Conservation (phyloP, 2,329 filamentous ascomycete species). For the Dactylellina cionopaga region DNA sequence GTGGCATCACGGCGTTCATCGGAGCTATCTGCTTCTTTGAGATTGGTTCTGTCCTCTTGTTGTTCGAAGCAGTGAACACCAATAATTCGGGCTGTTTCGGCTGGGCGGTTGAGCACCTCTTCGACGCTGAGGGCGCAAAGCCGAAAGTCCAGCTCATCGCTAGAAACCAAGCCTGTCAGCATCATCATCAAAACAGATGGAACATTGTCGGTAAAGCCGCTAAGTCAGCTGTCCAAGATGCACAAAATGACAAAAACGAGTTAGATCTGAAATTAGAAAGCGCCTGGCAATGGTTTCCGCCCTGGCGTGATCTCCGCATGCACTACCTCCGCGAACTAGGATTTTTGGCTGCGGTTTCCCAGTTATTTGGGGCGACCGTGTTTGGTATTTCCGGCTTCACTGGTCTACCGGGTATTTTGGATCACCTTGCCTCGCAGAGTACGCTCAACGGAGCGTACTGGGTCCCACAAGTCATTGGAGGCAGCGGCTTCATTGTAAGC, state of each 20-base stretch:
- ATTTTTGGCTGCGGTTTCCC: slow-evolving; percentile 69
- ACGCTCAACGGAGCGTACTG: slow-evolving; percentile 70
- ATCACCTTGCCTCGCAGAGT: slow-evolving; percentile 64
- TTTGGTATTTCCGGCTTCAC: slow-evolving; percentile 74
- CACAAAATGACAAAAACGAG: background rate
- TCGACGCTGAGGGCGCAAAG: no score
- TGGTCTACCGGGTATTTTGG: slow-evolving; percentile 68
- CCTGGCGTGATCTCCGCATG: slow-evolving; percentile 66
- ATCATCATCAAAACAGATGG: slow-evolving; percentile 62
- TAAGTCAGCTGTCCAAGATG: background rate
- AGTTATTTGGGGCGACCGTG: slow-evolving; percentile 70
- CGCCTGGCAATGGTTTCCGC: slow-evolving; percentile 71
- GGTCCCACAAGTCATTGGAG: slow-evolving; percentile 72
- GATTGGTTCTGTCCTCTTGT: slow-evolving; percentile 70
- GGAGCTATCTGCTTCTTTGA: slow-evolving; percentile 76
- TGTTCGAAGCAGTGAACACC: slow-evolving; percentile 76
- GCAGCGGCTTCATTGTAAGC: slow-evolving; percentile 70
- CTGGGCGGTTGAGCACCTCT: slow-evolving; percentile 70
- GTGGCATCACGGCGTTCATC: slow-evolving; percentile 73
- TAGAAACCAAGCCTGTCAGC: slow-evolving; percentile 58
- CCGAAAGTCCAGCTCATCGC: slow-evolving; percentile 54
- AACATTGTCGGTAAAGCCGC: slow-evolving; percentile 60
- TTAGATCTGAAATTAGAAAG: no score
- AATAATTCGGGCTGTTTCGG: slow-evolving; percentile 74
- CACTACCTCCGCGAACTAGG: slow-evolving; percentile 72